Evolutionary conservation across 1,284 basidiomycete genomes (phyloP), one percentile per base, ranked within the genome.

Genomic region (Cutaneotrichosporon sp.): DNA sequence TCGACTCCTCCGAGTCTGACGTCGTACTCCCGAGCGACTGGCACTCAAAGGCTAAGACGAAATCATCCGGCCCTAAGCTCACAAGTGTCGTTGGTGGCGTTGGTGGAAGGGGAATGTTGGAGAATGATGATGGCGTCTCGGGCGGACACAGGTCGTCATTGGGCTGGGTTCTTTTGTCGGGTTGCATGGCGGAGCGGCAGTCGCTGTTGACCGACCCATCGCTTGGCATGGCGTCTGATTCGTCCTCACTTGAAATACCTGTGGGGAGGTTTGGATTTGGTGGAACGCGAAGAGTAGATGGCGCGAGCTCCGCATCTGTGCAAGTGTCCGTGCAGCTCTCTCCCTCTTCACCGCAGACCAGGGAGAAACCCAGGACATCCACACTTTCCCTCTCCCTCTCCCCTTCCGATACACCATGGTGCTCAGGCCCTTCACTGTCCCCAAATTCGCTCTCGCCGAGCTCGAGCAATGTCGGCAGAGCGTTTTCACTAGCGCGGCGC

Each of bases 391-490:
- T 14, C 6, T 26, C 22, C 13, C 6, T 8, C 21, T 31, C 30
- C 30, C 26, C 26, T 26, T 26, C 26, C 26, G 26, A 26, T 26
- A 26, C 26, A 26, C 26, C 26, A 26, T 26, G 26, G 26, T 7
- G 21, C 46, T 47, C n/a, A 8, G n/a, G 46, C 18, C 21, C 46
- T 21, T 47, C 47, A 10, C 49, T 16, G 26, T 53, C 51, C 30
- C 51, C 51, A 53, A 53, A 32, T 30, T 53, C 51, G 31, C 51
- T 53, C 31, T 53, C 51, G 31, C 51, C 31, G 0, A 53, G 51
- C 51, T 53, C 51, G 18, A 30, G 30, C 31, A 53, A 31, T 7
- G 51, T 14, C 16, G 51, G 51, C 14, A 53, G 30, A 4, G 51
- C 51, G 30, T n/a, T 53, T n/a, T 34, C 51, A 9, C 51, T 53